Percentiles rank a stretch among this genome's conserved stretches.
phyloP scores from a whole-genome alignment of 495 filamentous ascomycete genomes.

The Gamarada debralockiae region DNA sequence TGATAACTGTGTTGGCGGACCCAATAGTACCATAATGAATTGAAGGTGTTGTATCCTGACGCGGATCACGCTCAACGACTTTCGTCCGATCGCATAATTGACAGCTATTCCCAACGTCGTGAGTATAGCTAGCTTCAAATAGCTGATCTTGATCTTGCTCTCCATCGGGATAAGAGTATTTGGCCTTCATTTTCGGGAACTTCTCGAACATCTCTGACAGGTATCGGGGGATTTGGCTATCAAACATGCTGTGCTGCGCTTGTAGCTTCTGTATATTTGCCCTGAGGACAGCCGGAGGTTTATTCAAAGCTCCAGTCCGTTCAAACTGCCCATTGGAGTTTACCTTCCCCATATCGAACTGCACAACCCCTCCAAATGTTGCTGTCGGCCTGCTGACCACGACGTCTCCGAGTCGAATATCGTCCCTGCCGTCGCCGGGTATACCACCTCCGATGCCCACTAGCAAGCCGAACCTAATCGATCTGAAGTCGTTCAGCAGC shows the following conservation, averaged over 20 bases:
- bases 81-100: background rate
- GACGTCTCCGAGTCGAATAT: too few relatives aligned
- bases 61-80: background rate
- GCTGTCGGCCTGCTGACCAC: constrained; percentile 23
- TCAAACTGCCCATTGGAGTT: constrained; percentile 21
- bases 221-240: background rate
- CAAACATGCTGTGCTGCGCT: background rate
- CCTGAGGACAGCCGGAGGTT: background rate
- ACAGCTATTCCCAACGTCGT: background rate
- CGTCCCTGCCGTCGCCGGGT: constrained; percentile 27
- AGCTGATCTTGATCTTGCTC: background rate
- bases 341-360: constrained; percentile 28
- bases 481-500: constrained; percentile 39
- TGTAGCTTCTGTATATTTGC: background rate
- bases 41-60: too few relatives aligned
- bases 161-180: background rate
- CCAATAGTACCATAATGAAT: background rate
- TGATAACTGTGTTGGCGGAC: background rate
- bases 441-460: constrained; percentile 43
- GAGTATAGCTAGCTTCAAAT: background rate
- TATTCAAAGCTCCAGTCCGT: constrained; percentile 24
- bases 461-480: constrained; percentile 34
- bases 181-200: background rate
- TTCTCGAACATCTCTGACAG: background rate
- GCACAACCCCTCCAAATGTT: constrained; percentile 24